These are phyloP conservation scores for Sequoiadendron giganteum DNA, from an alignment of 75 land plant species.

Conservation along the genomic window DNA sequence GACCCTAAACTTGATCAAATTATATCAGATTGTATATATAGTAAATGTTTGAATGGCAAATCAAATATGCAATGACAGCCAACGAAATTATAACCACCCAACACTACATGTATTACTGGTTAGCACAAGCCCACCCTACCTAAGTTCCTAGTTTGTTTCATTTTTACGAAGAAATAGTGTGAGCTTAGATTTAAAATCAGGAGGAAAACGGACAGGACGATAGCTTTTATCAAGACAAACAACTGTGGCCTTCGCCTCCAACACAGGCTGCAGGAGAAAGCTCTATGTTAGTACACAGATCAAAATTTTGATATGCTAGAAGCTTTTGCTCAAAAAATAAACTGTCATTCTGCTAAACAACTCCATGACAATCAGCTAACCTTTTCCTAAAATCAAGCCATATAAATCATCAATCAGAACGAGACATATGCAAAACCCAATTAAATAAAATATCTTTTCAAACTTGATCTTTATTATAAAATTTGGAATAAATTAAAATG, in stretches of 20 bases:
- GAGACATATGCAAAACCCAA: background rate
- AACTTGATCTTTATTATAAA: background rate
- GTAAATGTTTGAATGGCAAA: background rate
- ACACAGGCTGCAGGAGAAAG: conserved; percentile 44
- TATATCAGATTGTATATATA: background rate
- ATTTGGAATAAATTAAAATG: background rate
- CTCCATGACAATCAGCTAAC: background rate
- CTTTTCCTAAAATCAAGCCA: background rate
- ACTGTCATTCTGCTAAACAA: background rate
- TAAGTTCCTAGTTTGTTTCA: conserved; percentile 20
- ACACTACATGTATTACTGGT: background rate
- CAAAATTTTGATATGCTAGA: background rate
- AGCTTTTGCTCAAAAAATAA: background rate
- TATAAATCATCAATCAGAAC: conserved; percentile 3
- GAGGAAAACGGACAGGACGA: conserved; percentile 65
- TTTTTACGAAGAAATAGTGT: conserved; percentile 48
- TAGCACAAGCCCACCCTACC: background rate
- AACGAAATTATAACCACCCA: background rate
- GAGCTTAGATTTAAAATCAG: conserved; percentile 71
- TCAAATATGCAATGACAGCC: background rate
- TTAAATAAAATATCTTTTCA: background rate
- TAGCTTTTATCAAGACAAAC: conserved; percentile 78
- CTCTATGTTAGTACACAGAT: background rate
- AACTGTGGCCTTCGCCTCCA: conserved; percentile 80
- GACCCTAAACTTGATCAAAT: background rate